Evolutionary conservation across 139 green algal genomes (phyloP).

Genomic region (Chlamydomonas sphaeroides): DNA sequence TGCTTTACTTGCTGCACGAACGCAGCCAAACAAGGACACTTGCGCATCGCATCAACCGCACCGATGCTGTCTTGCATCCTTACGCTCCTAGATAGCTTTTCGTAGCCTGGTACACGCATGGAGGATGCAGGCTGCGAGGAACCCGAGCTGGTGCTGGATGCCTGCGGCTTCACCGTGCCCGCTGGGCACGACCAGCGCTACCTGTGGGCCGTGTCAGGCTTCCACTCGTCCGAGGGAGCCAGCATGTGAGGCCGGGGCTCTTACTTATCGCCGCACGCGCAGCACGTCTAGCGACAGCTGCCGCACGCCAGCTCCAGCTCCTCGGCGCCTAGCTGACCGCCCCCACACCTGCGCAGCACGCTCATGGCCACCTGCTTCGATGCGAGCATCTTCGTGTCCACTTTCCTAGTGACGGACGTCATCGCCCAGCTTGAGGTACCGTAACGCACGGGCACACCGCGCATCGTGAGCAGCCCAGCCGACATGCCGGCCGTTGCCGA

Average conservation of each 20-base stretch:
- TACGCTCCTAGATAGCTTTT: background rate
- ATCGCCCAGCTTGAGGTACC: background rate
- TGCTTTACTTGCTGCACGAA: background rate
- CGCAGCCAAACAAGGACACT: background rate
- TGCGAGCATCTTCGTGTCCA: background rate
- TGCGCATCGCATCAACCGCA: background rate
- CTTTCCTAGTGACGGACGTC: background rate
- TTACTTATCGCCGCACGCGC: background rate
- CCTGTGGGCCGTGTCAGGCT: conserved; percentile 13
- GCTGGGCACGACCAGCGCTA: background rate
- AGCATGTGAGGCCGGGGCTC: background rate
- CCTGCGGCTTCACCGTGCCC: background rate
- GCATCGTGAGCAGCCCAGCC: background rate
- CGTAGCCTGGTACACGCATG: background rate
- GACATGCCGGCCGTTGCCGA: background rate
- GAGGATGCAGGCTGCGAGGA: background rate
- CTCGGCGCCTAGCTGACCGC: background rate
- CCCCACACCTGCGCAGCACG: background rate
- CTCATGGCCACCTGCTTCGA: conserved; percentile 18
- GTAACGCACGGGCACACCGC: background rate
- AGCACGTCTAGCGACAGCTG: too few relatives aligned
- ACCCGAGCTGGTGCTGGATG: background rate
- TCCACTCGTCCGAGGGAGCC: background rate
- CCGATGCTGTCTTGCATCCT: background rate
- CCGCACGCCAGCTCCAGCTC: background rate